phyloP scores from a whole-genome alignment of 441 rosid species.

The Isatis lusitanica region DNA sequence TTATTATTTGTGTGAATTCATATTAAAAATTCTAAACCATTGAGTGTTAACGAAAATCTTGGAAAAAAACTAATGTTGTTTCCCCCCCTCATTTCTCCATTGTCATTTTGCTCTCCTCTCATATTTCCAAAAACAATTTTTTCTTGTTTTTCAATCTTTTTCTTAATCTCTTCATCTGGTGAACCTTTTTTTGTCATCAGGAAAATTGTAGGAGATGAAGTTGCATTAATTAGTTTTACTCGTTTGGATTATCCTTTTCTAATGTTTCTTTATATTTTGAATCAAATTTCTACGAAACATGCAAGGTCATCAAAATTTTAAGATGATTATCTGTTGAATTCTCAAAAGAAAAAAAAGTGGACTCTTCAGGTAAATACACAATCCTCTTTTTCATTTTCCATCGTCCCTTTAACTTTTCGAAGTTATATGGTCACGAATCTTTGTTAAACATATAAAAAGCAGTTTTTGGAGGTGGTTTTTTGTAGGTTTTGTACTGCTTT shows the following conservation, averaged over 20 bases:
- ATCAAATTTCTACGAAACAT: background rate
- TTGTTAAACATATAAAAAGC: background rate
- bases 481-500: background rate
- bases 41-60: constrained; percentile 9
- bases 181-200: background rate
- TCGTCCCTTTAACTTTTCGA: background rate
- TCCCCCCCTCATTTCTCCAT: constrained; percentile 1
- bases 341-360: background rate
- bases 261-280: background rate
- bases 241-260: background rate
- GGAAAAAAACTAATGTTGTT: constrained; percentile 3
- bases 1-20: background rate
- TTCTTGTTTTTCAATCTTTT: no score
- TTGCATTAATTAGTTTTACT: background rate
- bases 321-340: background rate
- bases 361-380: background rate
- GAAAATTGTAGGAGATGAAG: background rate
- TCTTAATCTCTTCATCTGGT: background rate
- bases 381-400: background rate
- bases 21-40: background rate
- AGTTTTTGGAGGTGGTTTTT: background rate
- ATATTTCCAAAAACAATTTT: background rate
- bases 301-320: background rate
- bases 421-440: background rate
- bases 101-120: constrained; percentile 13